A percentile compares a stretch with the other conserved stretches of the same genome.
Evolutionary conservation across 75 land plant species (phyloP).

Genomic region (Gnetum montanum): DNA sequence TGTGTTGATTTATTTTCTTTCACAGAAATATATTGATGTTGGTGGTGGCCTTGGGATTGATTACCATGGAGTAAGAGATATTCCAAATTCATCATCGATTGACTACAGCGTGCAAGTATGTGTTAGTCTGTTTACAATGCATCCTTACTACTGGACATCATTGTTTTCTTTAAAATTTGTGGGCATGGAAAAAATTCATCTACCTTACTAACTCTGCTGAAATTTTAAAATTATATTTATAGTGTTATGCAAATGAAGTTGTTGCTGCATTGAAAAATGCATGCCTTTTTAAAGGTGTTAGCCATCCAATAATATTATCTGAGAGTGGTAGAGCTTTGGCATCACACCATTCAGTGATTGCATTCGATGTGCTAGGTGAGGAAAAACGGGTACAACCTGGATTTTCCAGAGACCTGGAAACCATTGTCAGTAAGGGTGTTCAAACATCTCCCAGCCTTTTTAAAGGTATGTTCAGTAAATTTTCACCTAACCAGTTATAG

Average conservation of each 20-base stretch:
- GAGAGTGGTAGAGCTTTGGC: slow-evolving; percentile 50
- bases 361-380: slow-evolving; percentile 35
- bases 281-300: slow-evolving; percentile 30
- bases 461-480: too few relatives aligned
- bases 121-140: background rate
- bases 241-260: slow-evolving; percentile 44
- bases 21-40: slow-evolving; percentile 39
- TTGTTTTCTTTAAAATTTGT: too few relatives aligned
- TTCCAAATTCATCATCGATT: slow-evolving; percentile 22
- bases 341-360: slow-evolving; percentile 39
- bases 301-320: slow-evolving; percentile 28
- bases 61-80: slow-evolving; percentile 27
- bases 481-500: too few relatives aligned
- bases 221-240: slow-evolving; percentile 4
- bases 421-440: too few relatives aligned
- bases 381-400: slow-evolving; percentile 4
- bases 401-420: background rate
- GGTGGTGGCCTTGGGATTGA: slow-evolving; percentile 49
- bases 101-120: slow-evolving; percentile 38
- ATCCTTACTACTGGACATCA: background rate
- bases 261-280: slow-evolving; percentile 39
- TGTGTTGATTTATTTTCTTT: background rate
- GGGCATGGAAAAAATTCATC: too few relatives aligned
- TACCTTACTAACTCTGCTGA: background rate
- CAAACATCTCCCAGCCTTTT: too few relatives aligned